These are phyloP conservation scores for Giardia muris DNA, from an alignment of 208 protist species.

Conservation along the genomic window DNA sequence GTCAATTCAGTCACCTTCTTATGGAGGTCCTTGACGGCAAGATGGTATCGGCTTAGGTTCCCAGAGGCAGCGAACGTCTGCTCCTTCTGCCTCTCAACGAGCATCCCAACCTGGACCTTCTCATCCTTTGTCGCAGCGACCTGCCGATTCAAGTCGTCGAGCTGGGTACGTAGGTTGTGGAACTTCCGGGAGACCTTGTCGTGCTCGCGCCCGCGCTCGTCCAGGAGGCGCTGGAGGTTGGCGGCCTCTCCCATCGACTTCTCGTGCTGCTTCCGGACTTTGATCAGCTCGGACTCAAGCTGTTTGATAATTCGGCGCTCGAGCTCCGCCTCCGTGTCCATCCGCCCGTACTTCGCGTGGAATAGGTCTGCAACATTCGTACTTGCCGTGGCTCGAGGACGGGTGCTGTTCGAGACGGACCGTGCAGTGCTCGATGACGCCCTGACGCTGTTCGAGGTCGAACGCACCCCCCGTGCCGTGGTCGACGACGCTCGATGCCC, in stretches of 20 bases:
- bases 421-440: background rate
- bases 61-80: background rate
- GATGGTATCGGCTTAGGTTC: background rate
- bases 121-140: background rate
- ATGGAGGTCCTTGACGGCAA: background rate
- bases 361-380: background rate
- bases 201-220: background rate
- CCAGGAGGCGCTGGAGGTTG: background rate
- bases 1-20: background rate
- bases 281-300: background rate
- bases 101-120: background rate
- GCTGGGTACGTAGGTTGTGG: background rate
- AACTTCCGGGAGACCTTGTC: background rate
- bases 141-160: background rate
- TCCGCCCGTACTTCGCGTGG: background rate
- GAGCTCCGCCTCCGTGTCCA: background rate
- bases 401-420: background rate
- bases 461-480: background rate
- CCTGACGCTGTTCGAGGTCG: background rate
- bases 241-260: background rate
- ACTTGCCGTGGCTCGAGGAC: background rate
- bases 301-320: background rate
- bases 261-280: background rate
- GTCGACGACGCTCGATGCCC: no score
- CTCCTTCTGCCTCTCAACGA: background rate